A percentile compares a stretch with the other conserved stretches of the same genome.
phyloP scores from a whole-genome alignment of 148 eudicot genomes.

The Beta vulgaris region DNA sequence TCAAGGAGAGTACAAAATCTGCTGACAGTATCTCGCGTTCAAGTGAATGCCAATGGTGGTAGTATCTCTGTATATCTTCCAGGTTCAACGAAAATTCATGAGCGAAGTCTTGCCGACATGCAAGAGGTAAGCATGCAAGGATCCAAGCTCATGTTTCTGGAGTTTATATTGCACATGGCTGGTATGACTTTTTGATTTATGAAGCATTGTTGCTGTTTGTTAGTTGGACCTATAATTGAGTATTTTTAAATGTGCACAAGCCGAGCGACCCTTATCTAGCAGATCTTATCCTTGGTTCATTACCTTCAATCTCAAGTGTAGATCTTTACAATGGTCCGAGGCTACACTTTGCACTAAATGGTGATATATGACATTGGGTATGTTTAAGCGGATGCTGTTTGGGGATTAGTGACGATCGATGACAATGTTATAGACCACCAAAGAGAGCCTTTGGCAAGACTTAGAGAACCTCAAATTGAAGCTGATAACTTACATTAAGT shows the following conservation, averaged over 20 bases:
- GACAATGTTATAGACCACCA: background rate
- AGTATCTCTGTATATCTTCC: conserved; percentile 68
- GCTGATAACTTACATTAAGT: background rate
- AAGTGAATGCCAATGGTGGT: conserved; percentile 59
- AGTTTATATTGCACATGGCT: background rate
- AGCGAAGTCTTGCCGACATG: conserved; percentile 83
- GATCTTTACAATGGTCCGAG: background rate
- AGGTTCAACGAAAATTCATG: conserved; percentile 86
- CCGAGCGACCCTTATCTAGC: background rate
- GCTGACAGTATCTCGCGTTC: conserved; percentile 74
- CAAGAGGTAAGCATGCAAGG: conserved; percentile 65
- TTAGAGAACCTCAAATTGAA: background rate
- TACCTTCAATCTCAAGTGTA: background rate
- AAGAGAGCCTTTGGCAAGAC: background rate
- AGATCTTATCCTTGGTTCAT: background rate
- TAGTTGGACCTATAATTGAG: background rate
- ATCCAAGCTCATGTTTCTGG: background rate
- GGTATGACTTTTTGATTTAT: background rate
- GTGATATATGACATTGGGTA: background rate
- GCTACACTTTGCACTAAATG: background rate
- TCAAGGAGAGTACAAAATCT: conserved; percentile 97
- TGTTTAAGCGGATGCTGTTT: background rate
- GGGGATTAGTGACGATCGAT: background rate
- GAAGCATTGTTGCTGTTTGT: background rate
- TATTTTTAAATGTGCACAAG: background rate